A percentile compares a stretch with the other conserved stretches of the same genome.
These are phyloP conservation scores for Pythium insidiosum DNA, from an alignment of 352 stramenopile species.

Conservation along the genomic window DNA sequence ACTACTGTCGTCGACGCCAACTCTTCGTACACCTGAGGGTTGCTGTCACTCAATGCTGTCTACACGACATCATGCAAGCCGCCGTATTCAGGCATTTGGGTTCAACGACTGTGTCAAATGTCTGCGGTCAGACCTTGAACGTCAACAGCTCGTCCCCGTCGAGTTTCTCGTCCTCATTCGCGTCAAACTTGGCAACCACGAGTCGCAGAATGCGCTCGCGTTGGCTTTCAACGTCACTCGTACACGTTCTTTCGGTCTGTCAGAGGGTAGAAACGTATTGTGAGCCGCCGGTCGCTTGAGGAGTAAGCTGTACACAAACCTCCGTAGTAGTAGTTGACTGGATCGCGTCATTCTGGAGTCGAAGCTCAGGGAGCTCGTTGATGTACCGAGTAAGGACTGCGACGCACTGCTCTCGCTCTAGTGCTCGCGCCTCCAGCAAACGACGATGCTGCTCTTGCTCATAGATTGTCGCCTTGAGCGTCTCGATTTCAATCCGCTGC, in stretches of 20 bases:
- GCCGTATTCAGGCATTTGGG: background rate
- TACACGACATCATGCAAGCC: too few species aligned
- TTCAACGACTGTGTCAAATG: background rate
- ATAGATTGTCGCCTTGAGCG: conserved; percentile 50
- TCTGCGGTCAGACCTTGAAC: conserved; percentile 1
- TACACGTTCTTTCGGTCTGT: too few species aligned
- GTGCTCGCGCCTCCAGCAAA: too few species aligned
- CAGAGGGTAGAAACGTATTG: too few species aligned
- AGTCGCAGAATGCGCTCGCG: too few species aligned
- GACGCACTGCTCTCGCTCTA: background rate
- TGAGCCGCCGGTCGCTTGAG: too few species aligned
- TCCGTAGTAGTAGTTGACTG: background rate
- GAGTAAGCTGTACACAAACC: background rate
- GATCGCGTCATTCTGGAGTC: conserved; percentile 1
- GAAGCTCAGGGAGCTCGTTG: too few species aligned
- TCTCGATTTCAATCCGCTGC: conserved; percentile 44
- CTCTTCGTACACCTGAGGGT: too few species aligned
- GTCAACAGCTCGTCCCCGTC: conserved; percentile 18
- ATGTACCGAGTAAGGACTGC: too few species aligned
- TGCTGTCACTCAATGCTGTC: too few species aligned
- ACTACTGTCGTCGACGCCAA: too few species aligned
- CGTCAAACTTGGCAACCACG: conserved; percentile 22
- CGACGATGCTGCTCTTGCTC: conserved; percentile 44
- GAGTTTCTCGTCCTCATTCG: conserved; percentile 1
- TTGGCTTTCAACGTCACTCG: too few species aligned